Base-by-base conservation (phyloP, 176 grass and related monocot species). In the Zizania latifolia region DNA sequence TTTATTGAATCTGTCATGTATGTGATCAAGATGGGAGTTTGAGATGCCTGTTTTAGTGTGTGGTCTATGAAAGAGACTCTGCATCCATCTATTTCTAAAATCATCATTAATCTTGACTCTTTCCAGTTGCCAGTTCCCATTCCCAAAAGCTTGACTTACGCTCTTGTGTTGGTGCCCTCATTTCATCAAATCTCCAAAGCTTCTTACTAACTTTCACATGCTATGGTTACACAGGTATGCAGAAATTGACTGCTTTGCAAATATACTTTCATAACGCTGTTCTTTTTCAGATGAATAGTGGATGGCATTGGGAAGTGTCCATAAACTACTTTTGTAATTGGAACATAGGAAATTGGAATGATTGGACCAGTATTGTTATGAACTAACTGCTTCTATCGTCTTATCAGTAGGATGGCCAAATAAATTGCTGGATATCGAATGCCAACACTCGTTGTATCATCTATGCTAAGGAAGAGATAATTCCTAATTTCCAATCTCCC, bases 71-170 rank as follows among this genome's bases (percentile, higher is more conserved):
- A 93, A 76, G 90, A 93, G 28, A 97, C 86, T 35, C 60, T 71
- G 24, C 90, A 90, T 87, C 83, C 29, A 73, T 97, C 88, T 66
- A 97, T 85, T 62, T 90, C 88, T 68, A 93, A 83, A 89, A 91
- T 93, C 79, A 88, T 92, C 48, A 84, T 69, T 67, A 97, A 82
- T 90, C 89, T 90, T 35, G 66, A 86, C 5, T 93, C 93, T 74
- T 97, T 97, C 93, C 93, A 97, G 78, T 97, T 90, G 69, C 93
- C 93, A 62, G 71, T 87, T 93, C 94, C 94, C 94, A 97, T 54
- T 91, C 94, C 94, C 94, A 97, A 83, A 93, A 97, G 82, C 60
- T 82, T 67, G 65, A 68, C 35, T 76, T 84, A 3, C 3, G 28
- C 66, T 74, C 81, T 74, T 77, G 58, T 61, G 65, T 48, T 55